Evolutionary conservation across 2,329 filamentous ascomycete species (phyloP), one percentile per base, ranked within the genome.

Genomic region (Colletotrichum musae): DNA sequence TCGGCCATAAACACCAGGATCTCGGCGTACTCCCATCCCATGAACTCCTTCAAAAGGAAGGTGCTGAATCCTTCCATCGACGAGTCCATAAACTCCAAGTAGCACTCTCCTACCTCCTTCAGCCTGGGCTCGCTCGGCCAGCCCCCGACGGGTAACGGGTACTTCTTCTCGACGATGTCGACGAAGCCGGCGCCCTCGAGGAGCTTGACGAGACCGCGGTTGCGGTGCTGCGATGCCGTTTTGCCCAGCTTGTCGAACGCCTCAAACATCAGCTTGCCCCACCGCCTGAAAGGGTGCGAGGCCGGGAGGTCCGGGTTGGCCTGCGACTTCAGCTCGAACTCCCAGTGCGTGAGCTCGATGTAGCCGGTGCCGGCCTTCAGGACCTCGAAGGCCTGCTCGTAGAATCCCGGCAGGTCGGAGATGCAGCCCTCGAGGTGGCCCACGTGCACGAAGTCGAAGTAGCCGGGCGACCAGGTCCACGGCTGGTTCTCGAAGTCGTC

Each of bases 391-490:
- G 84, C 77, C 58, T 85, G 85, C 16, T 24, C 4, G 26, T 59
- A 53, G 15, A 61, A 39, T 3, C 2, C 36, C 1, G 13, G n/a
- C 76, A 87, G 89, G 68, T 89, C 86, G 1, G 81, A 77, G 57
- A 90, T 82, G 52, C 83, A 83, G 12, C 89, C 89, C 0, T 83
- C 79, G 74, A 90, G 80, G 64, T 86, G 80, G 28, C 87, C 85
- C 1, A 86, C 82, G 75, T 91, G 89, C 56, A 92, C 84, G 71
- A 85, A 88, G 77, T 91, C 89, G 72, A 90, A 89, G 58, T 83
- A 76, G 63, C 83, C 74, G 0, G 80, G 74, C 0, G 83, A 80
- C 36, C 80, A 88, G 76, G 79, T 88, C 81, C 82, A 85, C 0
- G 79, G 77, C 6, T 80, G 77, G 16, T 77, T 82, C 70, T 88